Evolutionary conservation across 768 basidiomycete species (phyloP), one percentile per base, ranked within the genome.

Genomic region (Tylopilus felleus): DNA sequence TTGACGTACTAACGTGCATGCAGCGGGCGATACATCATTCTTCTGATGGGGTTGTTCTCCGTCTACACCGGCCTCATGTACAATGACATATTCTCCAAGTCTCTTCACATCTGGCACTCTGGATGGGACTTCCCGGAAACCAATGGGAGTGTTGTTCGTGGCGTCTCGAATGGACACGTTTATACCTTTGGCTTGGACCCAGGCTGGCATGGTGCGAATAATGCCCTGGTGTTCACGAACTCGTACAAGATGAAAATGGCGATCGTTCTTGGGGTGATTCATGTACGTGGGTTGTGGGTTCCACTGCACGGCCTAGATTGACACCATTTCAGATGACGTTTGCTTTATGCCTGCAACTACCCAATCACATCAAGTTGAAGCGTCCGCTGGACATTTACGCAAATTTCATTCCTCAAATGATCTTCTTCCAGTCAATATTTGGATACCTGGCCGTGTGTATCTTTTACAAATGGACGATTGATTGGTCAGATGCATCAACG

Each of bases 161-260:
- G 79, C 14, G 63, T 77, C 3, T 62, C 80, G 25, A 90, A 79
- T 46, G 89, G 88, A 3, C 76, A 78, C 58, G 77, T 81, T n/a
- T 98, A 99, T 75, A 84, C 89, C 3, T 93, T 99, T 60, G 97
- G 97, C 60, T 69, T 99, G 58, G 97, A 99, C 69, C 94, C 94
- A 48, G 85, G 75, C 46, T 99, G 97, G 97, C 94, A 97, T 66
- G 92, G 86, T 19, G 81, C 95, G 6, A 90, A 92, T 60, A 99
- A 99, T 66, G 78, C 77, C 2, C 79, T 99, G 54, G 85, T 97
- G 40, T 99, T 98, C 73, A 89, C 88, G 49, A 99, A 99, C 73
- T 98, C 95, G 36, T 96, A 96, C 78, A 99, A 98, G 85, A 99
- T 99, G 97, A 98, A 99, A 77, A 93, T 98, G 93, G 90, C 93